Base-by-base conservation (phyloP, 78 protist genomes). In the Chrysochromulina parva region DNA sequence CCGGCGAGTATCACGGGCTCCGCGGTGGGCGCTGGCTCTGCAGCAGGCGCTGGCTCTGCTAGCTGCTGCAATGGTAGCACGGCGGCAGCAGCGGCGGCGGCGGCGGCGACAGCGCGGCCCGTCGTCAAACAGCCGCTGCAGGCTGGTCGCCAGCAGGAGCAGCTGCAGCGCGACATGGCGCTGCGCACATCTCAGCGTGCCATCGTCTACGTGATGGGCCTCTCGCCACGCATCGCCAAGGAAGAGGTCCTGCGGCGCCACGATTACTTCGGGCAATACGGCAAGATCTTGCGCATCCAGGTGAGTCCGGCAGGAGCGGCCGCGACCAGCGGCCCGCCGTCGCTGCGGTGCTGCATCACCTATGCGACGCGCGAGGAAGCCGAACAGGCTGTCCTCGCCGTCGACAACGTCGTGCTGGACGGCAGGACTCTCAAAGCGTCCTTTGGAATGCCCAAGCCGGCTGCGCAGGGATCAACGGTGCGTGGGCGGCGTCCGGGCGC, bases 251-350 rank as follows among this genome's bases (percentile, higher is more conserved):
- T 96, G 19, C 91, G 93, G 7, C 89, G 94, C 58, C 89, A 62
- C 78, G 97, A 96, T 85, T 96, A 94, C 82, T 97, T 98, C 92
- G 98, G 98, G 54, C 96, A 96, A 71, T 97, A 93, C 85, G 99
- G 99, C 62, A 94, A 91, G 88, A 95, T 98, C 55, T 28, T 93
- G 55, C 96, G 97, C 89, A 90, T 97, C 13, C 97, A 96, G 5
- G 96, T 97, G 54, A 98, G 97, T 90, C 58, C 84, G 47, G 28
- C 86, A 0, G 85, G 93, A 48, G 78, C 93, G 67, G 88, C 90
- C 16, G 57, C 90, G 47, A 65, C 92, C 24, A 82, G 96, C 16
- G 93, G 65, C 47, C 95, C 95, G 62, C 97, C 96, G 26, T 92
- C 94, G 28, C 91, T 88, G 26, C 52, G 92, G 48, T 96, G 96